These are phyloP conservation scores for Cercospora zeae-maydis DNA, from an alignment of 2,329 filamentous ascomycete genomes.

Conservation along the genomic window DNA sequence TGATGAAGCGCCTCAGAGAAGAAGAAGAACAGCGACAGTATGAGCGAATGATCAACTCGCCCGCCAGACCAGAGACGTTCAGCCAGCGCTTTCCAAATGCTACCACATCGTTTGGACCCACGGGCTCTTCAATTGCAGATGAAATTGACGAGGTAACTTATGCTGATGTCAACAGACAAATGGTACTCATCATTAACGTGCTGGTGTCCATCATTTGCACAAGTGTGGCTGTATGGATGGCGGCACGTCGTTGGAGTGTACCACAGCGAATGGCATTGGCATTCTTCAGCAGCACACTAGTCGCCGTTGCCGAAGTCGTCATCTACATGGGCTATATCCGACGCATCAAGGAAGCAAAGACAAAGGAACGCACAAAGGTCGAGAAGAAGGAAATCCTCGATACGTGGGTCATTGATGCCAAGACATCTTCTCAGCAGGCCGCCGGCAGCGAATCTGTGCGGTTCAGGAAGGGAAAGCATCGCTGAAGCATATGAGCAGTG, in stretches of 20 bases:
- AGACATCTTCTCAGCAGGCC: constrained; percentile 20
- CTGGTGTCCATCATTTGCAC: constrained; percentile 80
- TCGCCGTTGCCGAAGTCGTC: constrained; percentile 71
- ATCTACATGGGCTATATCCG: constrained; percentile 74
- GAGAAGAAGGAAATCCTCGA: constrained; percentile 68
- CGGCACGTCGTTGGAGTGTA: constrained; percentile 70
- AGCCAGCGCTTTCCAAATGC: constrained; percentile 56
- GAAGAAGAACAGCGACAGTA: constrained; percentile 81
- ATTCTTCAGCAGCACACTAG: constrained; percentile 64
- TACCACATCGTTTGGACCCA: constrained; percentile 45
- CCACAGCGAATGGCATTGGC: constrained; percentile 67
- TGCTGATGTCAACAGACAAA: constrained; percentile 72
- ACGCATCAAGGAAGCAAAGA: constrained; percentile 65
- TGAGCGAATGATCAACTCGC: constrained; percentile 70
- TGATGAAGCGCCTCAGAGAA: constrained; percentile 80
- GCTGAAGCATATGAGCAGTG: constrained; percentile 31
- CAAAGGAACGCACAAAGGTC: constrained; percentile 55
- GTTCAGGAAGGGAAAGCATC: constrained; percentile 45
- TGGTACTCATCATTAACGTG: constrained; percentile 85
- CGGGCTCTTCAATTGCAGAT: constrained; percentile 42
- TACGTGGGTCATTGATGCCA: constrained; percentile 60
- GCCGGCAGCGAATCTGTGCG: constrained; percentile 32
- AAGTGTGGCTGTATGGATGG: constrained; percentile 73
- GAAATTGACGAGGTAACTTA: constrained; percentile 63
- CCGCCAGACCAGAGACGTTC: constrained; percentile 56